phyloP scores from a whole-genome alignment of 345 rosid genomes.

The Eucalyptus leucophloia region DNA sequence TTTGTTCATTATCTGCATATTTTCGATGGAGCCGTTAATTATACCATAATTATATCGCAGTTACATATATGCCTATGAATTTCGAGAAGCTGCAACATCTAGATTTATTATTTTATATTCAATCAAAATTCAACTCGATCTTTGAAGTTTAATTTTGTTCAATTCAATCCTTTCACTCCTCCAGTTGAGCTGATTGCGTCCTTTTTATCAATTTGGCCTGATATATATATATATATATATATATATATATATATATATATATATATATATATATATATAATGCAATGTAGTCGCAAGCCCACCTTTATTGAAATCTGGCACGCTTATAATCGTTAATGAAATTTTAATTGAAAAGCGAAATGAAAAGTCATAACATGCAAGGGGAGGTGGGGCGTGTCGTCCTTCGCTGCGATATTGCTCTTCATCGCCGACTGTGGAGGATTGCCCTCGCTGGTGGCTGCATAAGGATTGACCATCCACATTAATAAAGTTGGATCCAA shows the following conservation, averaged over 20 bases:
- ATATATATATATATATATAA: no score
- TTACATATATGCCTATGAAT: background rate
- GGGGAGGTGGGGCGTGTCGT: background rate
- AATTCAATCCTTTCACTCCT: accelerated
- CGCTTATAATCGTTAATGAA: accelerated
- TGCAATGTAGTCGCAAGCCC: accelerated
- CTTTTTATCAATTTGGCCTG: accelerated
- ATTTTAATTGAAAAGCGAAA: background rate
- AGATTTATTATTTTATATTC: background rate
- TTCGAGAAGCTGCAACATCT: accelerated
- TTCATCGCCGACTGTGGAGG: background rate
- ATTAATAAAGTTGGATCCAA: background rate
- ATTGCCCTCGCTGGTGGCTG: background rate
- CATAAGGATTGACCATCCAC: background rate
- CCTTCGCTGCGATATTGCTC: background rate
- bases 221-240: no score
- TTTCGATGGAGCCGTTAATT: background rate
- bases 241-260: no score
- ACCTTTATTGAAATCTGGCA: accelerated
- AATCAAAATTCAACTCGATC: background rate
- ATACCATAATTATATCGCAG: background rate
- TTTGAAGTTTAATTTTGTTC: background rate
- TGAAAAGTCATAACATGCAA: background rate
- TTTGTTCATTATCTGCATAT: background rate
- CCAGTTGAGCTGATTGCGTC: accelerated